phyloP scores from a whole-genome alignment of 1,139 yeast genomes.

The Candida tetrigidarum region DNA sequence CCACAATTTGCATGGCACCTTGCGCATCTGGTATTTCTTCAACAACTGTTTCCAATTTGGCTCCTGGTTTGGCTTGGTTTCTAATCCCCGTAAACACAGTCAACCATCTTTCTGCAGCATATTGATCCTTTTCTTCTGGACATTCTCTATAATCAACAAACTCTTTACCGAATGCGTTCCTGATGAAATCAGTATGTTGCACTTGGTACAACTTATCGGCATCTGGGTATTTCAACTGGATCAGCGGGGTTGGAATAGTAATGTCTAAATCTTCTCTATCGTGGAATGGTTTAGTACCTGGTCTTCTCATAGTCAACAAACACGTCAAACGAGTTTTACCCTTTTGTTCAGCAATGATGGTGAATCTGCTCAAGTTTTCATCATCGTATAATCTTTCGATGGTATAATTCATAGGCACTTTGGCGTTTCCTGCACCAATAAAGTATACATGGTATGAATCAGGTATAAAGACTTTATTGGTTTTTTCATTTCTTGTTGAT shows the following conservation, averaged over 20 bases:
- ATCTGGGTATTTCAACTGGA: slow-evolving; percentile 31
- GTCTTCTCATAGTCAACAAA: slow-evolving; percentile 30
- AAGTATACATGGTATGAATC: slow-evolving; percentile 47
- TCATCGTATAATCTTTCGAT: slow-evolving; percentile 56
- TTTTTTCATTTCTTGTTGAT: slow-evolving; percentile 25
- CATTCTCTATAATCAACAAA: slow-evolving; percentile 33
- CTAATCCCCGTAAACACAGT: slow-evolving; percentile 44
- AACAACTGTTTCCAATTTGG: slow-evolving; percentile 14
- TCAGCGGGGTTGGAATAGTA: slow-evolving; percentile 23
- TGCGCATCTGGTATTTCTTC: slow-evolving; percentile 18
- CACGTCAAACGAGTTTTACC: slow-evolving; percentile 34
- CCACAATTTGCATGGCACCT: slow-evolving; percentile 16
- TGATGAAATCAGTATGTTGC: slow-evolving; percentile 43
- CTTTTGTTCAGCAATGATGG: slow-evolving; percentile 35
- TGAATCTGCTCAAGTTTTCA: slow-evolving; percentile 27
- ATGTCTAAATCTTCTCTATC: slow-evolving; percentile 15
- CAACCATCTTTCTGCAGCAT: slow-evolving; percentile 46
- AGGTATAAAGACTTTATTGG: slow-evolving; percentile 32
- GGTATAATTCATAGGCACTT: slow-evolving; percentile 55
- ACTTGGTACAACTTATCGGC: slow-evolving; percentile 33
- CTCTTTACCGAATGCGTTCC: slow-evolving; percentile 45
- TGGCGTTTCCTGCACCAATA: slow-evolving; percentile 51
- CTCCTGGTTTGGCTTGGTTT: slow-evolving; percentile 23
- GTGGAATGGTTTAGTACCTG: slow-evolving; percentile 18
- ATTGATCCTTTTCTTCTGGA: slow-evolving; percentile 38